Evolutionary conservation across 2,329 filamentous ascomycete genomes (phyloP), one percentile per base, ranked within the genome.

Genomic region (Colletotrichum nymphaeae): DNA sequence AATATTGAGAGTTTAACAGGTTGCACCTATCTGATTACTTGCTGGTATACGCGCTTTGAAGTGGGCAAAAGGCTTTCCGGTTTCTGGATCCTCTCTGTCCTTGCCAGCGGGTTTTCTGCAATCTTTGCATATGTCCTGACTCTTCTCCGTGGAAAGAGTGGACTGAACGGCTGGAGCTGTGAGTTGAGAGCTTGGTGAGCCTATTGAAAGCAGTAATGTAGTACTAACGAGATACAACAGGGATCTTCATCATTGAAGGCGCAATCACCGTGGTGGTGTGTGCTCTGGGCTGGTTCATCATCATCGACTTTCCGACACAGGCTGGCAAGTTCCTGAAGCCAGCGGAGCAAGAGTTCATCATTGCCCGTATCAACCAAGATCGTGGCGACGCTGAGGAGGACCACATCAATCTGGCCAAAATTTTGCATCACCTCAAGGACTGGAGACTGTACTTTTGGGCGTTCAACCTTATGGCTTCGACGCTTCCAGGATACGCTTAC

Each of bases 401-500:
- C 37, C 52, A 56, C 7, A 63, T 82, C 11, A 79, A 79, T 1
- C n/a, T 67, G 1, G 64, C 69, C 8, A 76, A 76, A 19, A 77
- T 80, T 16, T 16, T 82, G 14, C 52, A 75, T 3, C 78, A 80
- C 67, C 76, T 82, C 32, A 77, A 76, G 37, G 81, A 83, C 72
- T 82, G 81, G 80, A 80, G 81, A 66, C 64, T 82, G 2, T 79
- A 82, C 75, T 76, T 81, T 69, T 81, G 78, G 78, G 80, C 78
- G 19, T 81, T 80, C 72, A 80, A 78, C 69, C 76, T 80, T 74
- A 74, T 81, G 78, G 78, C 77, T 52, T 79, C 77, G 66, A 81
- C 76, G 35, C 75, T 77, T 59, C 78, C 80, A 0, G 78, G 77
- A 6, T 83, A 83, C 68, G 78, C 80, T 1, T 46, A 46, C 42